These are phyloP conservation scores for Acer negundo DNA, from an alignment of 345 rosid species.

Conservation along the genomic window DNA sequence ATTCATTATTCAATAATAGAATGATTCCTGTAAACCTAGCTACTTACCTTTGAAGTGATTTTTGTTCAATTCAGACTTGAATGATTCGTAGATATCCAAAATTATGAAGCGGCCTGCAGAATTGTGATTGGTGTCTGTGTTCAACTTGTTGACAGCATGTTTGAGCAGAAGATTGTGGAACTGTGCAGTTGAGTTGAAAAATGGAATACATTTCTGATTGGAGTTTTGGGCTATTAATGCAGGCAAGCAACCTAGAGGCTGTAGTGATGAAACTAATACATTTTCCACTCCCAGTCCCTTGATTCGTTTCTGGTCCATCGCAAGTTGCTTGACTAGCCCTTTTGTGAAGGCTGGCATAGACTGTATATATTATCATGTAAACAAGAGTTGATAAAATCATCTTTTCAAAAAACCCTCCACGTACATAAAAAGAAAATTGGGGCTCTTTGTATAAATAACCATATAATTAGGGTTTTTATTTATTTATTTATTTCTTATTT, in stretches of 20 bases:
- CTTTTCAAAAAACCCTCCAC: too few relatives aligned
- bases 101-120: neutral
- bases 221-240: slow-evolving; percentile 19
- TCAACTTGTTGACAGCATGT: slow-evolving; percentile 18
- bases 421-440: too few relatives aligned
- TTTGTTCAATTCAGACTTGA: slow-evolving; percentile 29
- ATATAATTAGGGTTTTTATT: too few relatives aligned
- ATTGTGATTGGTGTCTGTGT: slow-evolving; percentile 4
- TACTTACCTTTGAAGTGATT: neutral
- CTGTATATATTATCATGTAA: slow-evolving; percentile 10
- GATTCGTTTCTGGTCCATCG: slow-evolving; percentile 25
- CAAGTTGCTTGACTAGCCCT: slow-evolving; percentile 27
- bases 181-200: slow-evolving; percentile 22
- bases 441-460: too few relatives aligned
- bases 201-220: slow-evolving; percentile 30
- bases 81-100: slow-evolving; percentile 35
- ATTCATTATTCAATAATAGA: too few relatives aligned
- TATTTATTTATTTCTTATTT: too few relatives aligned
- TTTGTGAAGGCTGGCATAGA: slow-evolving; percentile 19
- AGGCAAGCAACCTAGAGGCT: slow-evolving; percentile 43
- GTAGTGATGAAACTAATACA: slow-evolving; percentile 27
- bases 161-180: slow-evolving; percentile 34
- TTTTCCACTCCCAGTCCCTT: slow-evolving; percentile 37
- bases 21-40: too few relatives aligned
- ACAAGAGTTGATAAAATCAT: too few relatives aligned